These are phyloP conservation scores for Hemisphaericaspora subhashii DNA, from an alignment of 1,139 yeast species.

Conservation along the genomic window DNA sequence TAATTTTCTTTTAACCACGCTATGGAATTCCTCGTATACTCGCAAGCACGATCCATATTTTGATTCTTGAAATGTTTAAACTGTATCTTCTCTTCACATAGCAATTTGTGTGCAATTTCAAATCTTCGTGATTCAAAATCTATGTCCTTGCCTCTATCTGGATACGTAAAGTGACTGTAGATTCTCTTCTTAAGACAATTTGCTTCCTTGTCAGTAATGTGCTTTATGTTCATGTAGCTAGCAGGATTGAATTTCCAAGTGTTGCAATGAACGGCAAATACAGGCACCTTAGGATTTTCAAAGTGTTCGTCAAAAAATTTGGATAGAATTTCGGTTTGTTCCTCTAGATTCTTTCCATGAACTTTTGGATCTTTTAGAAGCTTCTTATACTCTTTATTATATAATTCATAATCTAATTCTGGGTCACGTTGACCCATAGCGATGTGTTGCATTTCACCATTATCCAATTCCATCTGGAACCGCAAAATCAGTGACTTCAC, in stretches of 20 bases:
- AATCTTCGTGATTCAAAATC: slow-evolving; percentile 32
- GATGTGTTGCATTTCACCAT: slow-evolving; percentile 28
- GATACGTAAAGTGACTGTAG: slow-evolving; percentile 3
- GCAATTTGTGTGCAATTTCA: slow-evolving; percentile 21
- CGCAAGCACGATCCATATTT: slow-evolving; percentile 17
- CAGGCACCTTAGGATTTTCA: slow-evolving; percentile 16
- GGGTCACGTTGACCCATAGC: slow-evolving; percentile 42
- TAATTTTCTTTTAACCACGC: slow-evolving; percentile 16
- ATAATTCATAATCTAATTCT: slow-evolving; percentile 23
- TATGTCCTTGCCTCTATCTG: slow-evolving; percentile 5
- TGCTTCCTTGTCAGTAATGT: background rate
- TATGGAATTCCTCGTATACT: slow-evolving; percentile 24
- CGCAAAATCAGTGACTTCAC: slow-evolving; percentile 37
- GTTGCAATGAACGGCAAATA: slow-evolving; percentile 37
- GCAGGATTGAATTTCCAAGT: slow-evolving; percentile 37
- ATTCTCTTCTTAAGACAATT: slow-evolving; percentile 1
- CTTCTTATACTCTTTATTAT: slow-evolving; percentile 9
- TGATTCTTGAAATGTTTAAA: slow-evolving; percentile 23
- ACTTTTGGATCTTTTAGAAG: slow-evolving; percentile 1
- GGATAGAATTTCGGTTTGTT: slow-evolving; percentile 22
- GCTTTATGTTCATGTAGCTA: slow-evolving; percentile 18
- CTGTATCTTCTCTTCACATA: slow-evolving; percentile 23
- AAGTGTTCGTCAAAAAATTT: slow-evolving; percentile 17
- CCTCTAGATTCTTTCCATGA: slow-evolving; percentile 3
- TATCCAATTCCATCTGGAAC: slow-evolving; percentile 24